phyloP scores from a whole-genome alignment of 352 stramenopile species.

The Phytophthora sp. region DNA sequence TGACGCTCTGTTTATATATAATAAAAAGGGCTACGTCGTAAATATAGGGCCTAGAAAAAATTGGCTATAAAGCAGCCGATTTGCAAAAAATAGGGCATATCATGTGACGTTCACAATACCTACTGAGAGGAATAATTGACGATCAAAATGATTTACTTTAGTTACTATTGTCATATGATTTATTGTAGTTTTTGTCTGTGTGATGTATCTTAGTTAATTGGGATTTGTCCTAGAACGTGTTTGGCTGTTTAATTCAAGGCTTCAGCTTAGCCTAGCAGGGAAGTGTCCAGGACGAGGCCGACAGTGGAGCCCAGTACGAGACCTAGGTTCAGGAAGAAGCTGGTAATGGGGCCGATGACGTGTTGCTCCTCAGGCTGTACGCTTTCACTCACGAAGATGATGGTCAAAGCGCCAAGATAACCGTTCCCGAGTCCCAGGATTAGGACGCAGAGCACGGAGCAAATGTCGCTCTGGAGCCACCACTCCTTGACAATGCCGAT shows the following conservation, averaged over 20 bases:
- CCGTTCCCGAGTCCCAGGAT: conserved; percentile 75
- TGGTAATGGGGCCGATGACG: conserved; percentile 74
- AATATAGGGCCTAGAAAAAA: too few species aligned
- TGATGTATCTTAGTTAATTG: not conserved
- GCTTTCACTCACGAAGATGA: conserved; percentile 83
- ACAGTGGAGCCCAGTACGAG: conserved; percentile 73
- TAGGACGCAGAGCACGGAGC: conserved; percentile 67
- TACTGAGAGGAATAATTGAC: not conserved
- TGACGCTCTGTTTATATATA: too few species aligned
- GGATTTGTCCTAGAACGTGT: not conserved
- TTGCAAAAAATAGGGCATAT: too few species aligned
- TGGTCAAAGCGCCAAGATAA: conserved; percentile 71
- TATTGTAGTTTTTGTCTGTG: not conserved
- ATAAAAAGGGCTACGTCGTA: too few species aligned
- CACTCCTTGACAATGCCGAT: conserved; percentile 65
- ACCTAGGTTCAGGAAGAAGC: conserved; percentile 84
- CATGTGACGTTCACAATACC: too few species aligned
- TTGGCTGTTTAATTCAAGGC: too few species aligned
- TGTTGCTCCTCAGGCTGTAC: conserved; percentile 66
- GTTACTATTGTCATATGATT: not conserved
- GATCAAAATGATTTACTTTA: not conserved
- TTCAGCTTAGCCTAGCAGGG: conserved; percentile 59
- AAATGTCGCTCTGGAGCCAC: conserved; percentile 69
- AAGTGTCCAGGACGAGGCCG: conserved; percentile 62
- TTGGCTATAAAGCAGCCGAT: too few species aligned